A percentile compares a stretch with the other conserved stretches of the same genome.
Evolutionary conservation across 352 stramenopile genomes (phyloP).

Genomic region (Peronospora farinosa): DNA sequence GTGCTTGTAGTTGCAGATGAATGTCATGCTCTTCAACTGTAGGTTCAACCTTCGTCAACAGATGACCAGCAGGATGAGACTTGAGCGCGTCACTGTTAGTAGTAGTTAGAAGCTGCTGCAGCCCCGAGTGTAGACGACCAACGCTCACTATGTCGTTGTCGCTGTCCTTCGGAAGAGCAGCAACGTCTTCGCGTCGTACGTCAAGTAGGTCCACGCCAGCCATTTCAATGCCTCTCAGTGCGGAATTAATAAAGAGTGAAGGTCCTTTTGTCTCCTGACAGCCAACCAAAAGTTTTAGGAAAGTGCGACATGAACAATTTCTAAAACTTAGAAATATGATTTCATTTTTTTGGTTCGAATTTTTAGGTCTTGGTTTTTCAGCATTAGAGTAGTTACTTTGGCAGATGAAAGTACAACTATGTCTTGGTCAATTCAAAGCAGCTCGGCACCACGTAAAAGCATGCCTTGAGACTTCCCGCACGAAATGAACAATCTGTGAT

Average conservation of each 20-base stretch:
- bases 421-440: too few relatives aligned
- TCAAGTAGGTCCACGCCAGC: conserved; percentile 16
- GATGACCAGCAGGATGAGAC: conserved; percentile 37
- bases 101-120: conserved; percentile 17
- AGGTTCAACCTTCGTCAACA: conserved; percentile 8
- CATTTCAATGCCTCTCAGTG: conserved; percentile 9
- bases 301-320: too few relatives aligned
- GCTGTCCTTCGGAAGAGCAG: conserved; percentile 1
- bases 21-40: conserved; percentile 16
- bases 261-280: conserved; percentile 7
- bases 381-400: too few relatives aligned
- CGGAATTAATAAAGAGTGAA: conserved; percentile 3
- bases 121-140: conserved; percentile 12
- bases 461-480: too few relatives aligned
- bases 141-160: conserved; percentile 17
- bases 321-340: too few relatives aligned
- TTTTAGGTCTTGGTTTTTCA: too few relatives aligned
- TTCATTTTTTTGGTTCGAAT: too few relatives aligned
- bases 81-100: not conserved
- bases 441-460: too few relatives aligned
- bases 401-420: too few relatives aligned
- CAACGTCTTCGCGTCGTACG: conserved; percentile 2
- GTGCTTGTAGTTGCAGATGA: conserved; percentile 38
- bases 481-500: too few relatives aligned
- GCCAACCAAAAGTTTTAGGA: conserved; percentile 13